Evolutionary conservation across 257 asterid genomes (phyloP).

Genomic region (Capsicum chinense): DNA sequence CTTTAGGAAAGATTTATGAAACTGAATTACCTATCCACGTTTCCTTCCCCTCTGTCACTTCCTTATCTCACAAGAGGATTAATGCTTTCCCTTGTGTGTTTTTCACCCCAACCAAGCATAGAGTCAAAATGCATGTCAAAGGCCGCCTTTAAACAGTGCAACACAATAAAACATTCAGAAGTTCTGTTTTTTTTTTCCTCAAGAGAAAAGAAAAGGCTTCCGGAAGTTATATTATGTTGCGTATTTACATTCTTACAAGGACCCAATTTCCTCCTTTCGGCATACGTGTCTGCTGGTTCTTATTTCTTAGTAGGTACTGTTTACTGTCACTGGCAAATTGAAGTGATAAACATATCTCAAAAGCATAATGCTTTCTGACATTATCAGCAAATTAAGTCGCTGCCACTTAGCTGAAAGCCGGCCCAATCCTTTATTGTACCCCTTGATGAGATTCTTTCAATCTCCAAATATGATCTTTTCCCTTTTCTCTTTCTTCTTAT

Average conservation of each 20-base stretch:
- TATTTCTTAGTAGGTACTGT: neutral
- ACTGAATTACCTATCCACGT: neutral
- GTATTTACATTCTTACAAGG: neutral
- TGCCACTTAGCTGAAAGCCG: neutral
- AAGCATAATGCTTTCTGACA: neutral
- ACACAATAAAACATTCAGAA: neutral
- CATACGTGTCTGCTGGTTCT: neutral
- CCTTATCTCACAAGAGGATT: neutral
- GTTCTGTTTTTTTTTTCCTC: neutral
- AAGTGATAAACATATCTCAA: neutral
- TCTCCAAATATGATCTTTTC: neutral
- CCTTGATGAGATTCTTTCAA: constrained; percentile 22
- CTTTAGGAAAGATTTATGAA: neutral
- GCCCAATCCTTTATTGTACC: neutral
- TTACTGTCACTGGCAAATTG: neutral
- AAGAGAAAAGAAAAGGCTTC: neutral
- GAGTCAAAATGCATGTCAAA: neutral
- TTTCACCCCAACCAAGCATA: neutral
- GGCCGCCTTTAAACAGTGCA: neutral
- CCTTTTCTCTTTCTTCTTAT: neutral
- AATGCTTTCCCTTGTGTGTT: neutral
- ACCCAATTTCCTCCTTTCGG: neutral
- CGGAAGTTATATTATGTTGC: neutral
- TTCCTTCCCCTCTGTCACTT: neutral
- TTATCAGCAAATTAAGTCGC: neutral